Base-by-base conservation (phyloP, 768 basidiomycete species). In the Naganishia kalamii region DNA sequence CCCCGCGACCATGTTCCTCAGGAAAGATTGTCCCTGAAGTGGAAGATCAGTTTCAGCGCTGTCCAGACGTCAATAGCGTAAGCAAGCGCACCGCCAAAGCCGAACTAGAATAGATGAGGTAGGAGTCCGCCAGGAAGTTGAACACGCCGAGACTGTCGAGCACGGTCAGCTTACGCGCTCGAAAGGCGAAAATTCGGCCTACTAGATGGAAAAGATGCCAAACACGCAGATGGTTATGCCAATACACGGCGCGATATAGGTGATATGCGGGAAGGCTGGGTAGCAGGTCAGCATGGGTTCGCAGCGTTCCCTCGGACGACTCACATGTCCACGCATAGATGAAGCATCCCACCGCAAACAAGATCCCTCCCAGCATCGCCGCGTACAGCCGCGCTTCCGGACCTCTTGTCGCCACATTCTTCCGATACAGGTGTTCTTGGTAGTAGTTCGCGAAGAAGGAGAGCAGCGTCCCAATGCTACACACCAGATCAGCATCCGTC, bases 271-370 rank as follows among this genome's bases (percentile, higher is more conserved):
- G 51, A 54, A 67, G 40, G 66, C 66, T 67, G 30, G 5, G 21
- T 12, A 41, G 29, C 49, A 23, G 23, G 25, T 30, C n/a, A 13
- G 17, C 19, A 15, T 27, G 10, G 30, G 11, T n/a, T 19, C 6
- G 12, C 47, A 27, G 12, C 13, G 15, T 15, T 27, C 17, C 19
- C 13, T 21, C n/a, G 27, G 12, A 6, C 23, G 13, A 57, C 66
- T 67, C 83, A 13, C 85, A 83, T 3, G 85, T 84, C 85, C 87
- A 88, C 0, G 85, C 87, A 69, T 85, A 90, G 30, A 88, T 84
- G 76, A 88, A 83, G 44, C 75, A 76, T 0, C 78, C 78, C 12
- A 74, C 50, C 0, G 74, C 65, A 29, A 79, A 66, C 6, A 62
- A 54, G 27, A 78, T 60, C 17, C 76, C 76, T 37, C 71, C 73